These are phyloP conservation scores for Auxenochlorella pyrenoidosa DNA, from an alignment of 139 green algal genomes.

Conservation along the genomic window DNA sequence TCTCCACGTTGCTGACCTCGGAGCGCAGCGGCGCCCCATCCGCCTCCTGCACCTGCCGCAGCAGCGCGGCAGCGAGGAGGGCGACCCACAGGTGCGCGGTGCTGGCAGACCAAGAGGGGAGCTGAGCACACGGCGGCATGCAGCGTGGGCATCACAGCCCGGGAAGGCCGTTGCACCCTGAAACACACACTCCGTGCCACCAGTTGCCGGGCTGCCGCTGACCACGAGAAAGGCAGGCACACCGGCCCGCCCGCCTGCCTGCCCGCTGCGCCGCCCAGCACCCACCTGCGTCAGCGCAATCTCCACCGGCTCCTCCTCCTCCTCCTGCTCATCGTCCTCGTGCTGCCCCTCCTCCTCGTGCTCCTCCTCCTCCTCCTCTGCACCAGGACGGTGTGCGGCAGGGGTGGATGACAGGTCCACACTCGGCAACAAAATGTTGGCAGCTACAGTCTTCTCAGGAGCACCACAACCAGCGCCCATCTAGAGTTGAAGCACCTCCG, in stretches of 20 bases:
- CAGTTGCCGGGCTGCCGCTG: not conserved
- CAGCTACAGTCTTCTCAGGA: too few species aligned
- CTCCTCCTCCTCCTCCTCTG: constrained; percentile 22
- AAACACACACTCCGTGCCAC: not conserved
- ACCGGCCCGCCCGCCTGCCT: too few species aligned
- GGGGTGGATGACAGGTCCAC: too few species aligned
- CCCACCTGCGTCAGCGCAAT: constrained; percentile 2
- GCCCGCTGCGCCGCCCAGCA: not conserved
- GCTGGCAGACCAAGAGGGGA: not conserved
- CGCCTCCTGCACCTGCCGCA: not conserved
- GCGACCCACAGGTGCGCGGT: not conserved
- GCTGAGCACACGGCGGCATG: not conserved
- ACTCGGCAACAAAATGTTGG: not conserved
- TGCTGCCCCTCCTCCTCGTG: constrained; percentile 19
- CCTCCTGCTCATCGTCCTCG: not conserved
- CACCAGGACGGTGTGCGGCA: not conserved
- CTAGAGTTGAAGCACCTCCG: too few species aligned
- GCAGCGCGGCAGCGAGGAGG: not conserved
- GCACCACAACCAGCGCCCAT: too few species aligned
- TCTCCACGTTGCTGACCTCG: constrained; percentile 21
- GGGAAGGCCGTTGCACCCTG: too few species aligned
- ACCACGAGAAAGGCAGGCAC: not conserved
- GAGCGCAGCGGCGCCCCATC: not conserved
- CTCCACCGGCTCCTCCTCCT: constrained; percentile 34
- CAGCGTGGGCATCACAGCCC: too few species aligned